Evolutionary conservation across 108 stramenopile species (phyloP).

Genomic region (Aurantiochytrium sp.): DNA sequence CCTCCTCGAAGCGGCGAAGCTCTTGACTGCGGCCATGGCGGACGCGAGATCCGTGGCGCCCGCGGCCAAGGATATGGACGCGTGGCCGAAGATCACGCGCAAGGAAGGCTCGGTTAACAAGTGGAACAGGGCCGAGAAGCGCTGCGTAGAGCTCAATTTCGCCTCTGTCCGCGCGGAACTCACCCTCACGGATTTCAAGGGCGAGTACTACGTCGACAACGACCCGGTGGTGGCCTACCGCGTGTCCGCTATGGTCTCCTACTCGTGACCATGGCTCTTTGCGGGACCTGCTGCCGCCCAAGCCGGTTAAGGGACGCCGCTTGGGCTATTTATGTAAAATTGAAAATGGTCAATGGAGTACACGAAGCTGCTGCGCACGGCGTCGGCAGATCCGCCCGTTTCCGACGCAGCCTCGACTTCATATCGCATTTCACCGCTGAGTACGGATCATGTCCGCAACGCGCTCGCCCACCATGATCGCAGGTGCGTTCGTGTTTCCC

Average conservation of each 20-base stretch:
- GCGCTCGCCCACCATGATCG: neutral
- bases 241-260: neutral
- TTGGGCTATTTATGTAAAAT: no score
- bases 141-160: neutral
- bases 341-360: no score
- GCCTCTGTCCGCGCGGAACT: neutral
- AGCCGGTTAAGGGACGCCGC: no score
- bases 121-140: neutral
- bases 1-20: neutral
- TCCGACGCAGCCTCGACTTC: no score
- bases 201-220: neutral
- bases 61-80: neutral
- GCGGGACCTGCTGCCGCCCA: no score
- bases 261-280: neutral
- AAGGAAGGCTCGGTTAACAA: neutral
- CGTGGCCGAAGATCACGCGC: neutral
- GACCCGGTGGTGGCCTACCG: neutral
- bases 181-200: neutral
- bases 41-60: neutral
- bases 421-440: no score
- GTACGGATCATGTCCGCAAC: neutral
- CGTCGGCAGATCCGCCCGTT: no score
- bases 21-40: neutral
- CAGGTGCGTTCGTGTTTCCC: neutral
- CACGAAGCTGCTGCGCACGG: no score